Evolutionary conservation across 345 rosid genomes (phyloP).

Genomic region (Erodium maritimum): DNA sequence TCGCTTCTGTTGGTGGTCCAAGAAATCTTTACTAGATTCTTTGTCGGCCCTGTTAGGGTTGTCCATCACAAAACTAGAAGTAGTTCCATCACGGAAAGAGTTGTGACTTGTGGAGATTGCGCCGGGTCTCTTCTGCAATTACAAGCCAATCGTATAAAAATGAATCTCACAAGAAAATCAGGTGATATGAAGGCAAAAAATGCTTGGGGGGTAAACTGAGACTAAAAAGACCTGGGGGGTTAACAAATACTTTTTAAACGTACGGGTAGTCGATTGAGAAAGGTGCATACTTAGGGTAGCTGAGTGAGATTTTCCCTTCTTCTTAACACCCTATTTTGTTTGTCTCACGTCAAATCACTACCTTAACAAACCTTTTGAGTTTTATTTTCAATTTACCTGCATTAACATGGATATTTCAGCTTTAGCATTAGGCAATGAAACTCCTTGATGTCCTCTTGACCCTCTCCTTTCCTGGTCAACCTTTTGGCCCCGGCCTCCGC

Average conservation of each 20-base stretch:
- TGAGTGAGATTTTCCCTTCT: no score
- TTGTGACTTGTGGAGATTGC: conserved; percentile 16
- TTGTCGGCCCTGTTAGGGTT: conserved; percentile 24
- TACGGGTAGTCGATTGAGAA: no score
- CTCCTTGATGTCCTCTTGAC: conserved; percentile 15
- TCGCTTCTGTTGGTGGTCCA: conserved; percentile 22
- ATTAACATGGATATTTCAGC: conserved; percentile 13
- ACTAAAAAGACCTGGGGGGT: no score
- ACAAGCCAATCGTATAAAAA: background rate
- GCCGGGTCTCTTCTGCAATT: conserved; percentile 27
- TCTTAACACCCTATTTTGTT: no score
- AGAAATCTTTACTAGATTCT: conserved; percentile 27
- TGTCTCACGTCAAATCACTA: background rate
- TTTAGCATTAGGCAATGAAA: conserved; percentile 13
- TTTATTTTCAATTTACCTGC: conserved; percentile 31
- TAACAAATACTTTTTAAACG: no score
- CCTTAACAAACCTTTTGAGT: background rate
- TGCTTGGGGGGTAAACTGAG: no score
- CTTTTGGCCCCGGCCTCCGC: conserved; percentile 18
- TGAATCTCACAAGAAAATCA: background rate
- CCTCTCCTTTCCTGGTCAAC: conserved; percentile 20
- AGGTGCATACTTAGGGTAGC: no score
- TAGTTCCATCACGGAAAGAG: conserved; percentile 21
- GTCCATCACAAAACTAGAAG: conserved; percentile 29
- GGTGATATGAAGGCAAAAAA: no score